phyloP scores from a whole-genome alignment of 192 early-diverging fungal species.

The Backusella liffmaniae region DNA sequence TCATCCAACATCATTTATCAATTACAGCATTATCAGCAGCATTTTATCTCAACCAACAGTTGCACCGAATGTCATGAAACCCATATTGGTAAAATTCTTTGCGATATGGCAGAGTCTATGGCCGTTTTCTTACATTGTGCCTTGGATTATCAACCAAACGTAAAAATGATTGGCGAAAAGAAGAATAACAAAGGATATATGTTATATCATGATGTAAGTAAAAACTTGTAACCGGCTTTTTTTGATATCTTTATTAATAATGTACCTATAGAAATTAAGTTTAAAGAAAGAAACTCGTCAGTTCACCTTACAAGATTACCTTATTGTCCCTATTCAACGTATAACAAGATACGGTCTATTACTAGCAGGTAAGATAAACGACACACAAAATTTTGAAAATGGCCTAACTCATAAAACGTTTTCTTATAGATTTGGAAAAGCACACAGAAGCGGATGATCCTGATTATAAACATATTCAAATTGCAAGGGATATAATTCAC shows the following conservation, averaged over 20 bases:
- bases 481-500: constrained; percentile 24
- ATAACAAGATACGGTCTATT: constrained; percentile 72
- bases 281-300: constrained; percentile 47
- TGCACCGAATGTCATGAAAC: not conserved
- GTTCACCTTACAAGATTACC: constrained; percentile 65
- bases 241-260: not conserved
- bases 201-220: constrained; percentile 22
- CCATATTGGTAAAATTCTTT: constrained; percentile 8
- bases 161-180: constrained; percentile 3
- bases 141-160: constrained; percentile 27
- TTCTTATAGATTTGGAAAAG: constrained; percentile 34
- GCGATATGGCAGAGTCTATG: constrained; percentile 12
- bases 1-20: constrained; percentile 12
- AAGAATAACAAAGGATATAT: constrained; percentile 24
- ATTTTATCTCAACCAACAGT: not conserved
- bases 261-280: constrained; percentile 20
- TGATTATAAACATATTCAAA: constrained; percentile 26
- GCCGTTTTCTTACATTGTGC: constrained; percentile 16
- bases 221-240: too few species aligned
- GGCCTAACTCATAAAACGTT: not conserved
- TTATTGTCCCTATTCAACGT: constrained; percentile 80
- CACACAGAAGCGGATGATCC: constrained; percentile 21
- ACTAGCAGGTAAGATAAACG: constrained; percentile 39
- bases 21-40: not conserved
- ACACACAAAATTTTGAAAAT: too few species aligned